A percentile compares a stretch with the other conserved stretches of the same genome.
Evolutionary conservation across 805 yeast genomes (phyloP).

Genomic region (Starmerella potacharoeniae): DNA sequence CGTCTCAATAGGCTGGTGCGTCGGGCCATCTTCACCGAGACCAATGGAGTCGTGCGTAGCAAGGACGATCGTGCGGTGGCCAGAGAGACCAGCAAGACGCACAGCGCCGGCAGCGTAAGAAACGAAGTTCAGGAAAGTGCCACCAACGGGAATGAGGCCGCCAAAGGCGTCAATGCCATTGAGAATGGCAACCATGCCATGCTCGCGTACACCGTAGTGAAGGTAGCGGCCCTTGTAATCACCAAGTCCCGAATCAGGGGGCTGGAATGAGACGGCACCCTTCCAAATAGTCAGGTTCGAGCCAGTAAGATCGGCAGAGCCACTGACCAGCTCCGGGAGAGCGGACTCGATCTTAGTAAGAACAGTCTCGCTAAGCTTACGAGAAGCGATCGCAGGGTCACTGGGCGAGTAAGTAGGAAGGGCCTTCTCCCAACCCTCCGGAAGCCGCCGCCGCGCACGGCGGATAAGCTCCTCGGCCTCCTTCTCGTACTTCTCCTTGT

Average conservation of each 20-base stretch:
- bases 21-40: slow-evolving; percentile 49
- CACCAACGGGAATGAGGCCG: slow-evolving; percentile 83
- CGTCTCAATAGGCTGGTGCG: slow-evolving; percentile 47
- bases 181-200: slow-evolving; percentile 97
- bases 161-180: slow-evolving; percentile 91
- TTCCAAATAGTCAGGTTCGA: slow-evolving; percentile 88
- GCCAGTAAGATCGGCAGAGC: slow-evolving; percentile 96
- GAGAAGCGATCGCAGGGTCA: slow-evolving; percentile 81
- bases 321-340: slow-evolving; percentile 87
- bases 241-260: slow-evolving; percentile 68
- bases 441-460: slow-evolving; percentile 67
- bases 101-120: slow-evolving; percentile 47
- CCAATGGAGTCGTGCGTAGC: slow-evolving; percentile 51
- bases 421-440: slow-evolving; percentile 64
- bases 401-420: slow-evolving; percentile 69
- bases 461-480: slow-evolving; percentile 68
- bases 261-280: slow-evolving; percentile 84
- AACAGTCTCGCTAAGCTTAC: slow-evolving; percentile 83
- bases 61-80: slow-evolving; percentile 39
- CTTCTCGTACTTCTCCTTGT: slow-evolving; percentile 60
- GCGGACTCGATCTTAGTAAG: slow-evolving; percentile 48
- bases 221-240: slow-evolving; percentile 84
- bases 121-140: slow-evolving; percentile 92
- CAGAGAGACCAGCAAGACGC: slow-evolving; percentile 39
- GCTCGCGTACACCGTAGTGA: slow-evolving; percentile 98